These are phyloP conservation scores for Coniochaeta sp. DNA, from an alignment of 2,329 filamentous ascomycete genomes.

Conservation along the genomic window DNA sequence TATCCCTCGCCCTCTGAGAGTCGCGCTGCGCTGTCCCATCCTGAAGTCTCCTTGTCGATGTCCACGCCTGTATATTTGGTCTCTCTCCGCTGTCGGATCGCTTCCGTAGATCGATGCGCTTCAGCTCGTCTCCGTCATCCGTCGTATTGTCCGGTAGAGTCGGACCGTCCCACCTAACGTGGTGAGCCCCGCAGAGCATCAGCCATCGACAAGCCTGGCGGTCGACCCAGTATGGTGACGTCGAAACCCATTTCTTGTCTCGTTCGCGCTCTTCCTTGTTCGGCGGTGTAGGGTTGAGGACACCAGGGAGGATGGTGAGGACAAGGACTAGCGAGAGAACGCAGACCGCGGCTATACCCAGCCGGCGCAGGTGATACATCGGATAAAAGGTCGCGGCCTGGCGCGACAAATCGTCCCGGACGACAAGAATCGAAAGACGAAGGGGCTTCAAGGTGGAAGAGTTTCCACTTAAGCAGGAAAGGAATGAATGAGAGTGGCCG, in stretches of 20 bases:
- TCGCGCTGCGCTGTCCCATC: not conserved
- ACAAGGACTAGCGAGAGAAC: conserved; percentile 34
- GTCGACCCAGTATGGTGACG: conserved; percentile 66
- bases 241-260: conserved; percentile 61
- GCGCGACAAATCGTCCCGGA: not conserved
- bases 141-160: conserved; percentile 17
- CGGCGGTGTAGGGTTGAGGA: conserved; percentile 57
- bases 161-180: conserved; percentile 56
- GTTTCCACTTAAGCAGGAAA: not conserved
- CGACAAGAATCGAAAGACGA: not conserved
- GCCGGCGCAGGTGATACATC: conserved; percentile 42
- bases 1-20: conserved; percentile 32
- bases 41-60: conserved; percentile 6
- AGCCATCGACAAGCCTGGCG: conserved; percentile 73
- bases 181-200: conserved; percentile 69
- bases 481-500: not conserved
- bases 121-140: conserved; percentile 19
- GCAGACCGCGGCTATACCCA: conserved; percentile 25
- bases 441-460: not conserved
- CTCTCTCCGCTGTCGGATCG: conserved; percentile 12
- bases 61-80: conserved; percentile 6
- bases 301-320: conserved; percentile 42
- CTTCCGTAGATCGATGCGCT: conserved; percentile 24
- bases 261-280: conserved; percentile 52
- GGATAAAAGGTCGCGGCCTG: not conserved